phyloP scores from a whole-genome alignment of 208 protist genomes.

The Crithidia fasciculata region DNA sequence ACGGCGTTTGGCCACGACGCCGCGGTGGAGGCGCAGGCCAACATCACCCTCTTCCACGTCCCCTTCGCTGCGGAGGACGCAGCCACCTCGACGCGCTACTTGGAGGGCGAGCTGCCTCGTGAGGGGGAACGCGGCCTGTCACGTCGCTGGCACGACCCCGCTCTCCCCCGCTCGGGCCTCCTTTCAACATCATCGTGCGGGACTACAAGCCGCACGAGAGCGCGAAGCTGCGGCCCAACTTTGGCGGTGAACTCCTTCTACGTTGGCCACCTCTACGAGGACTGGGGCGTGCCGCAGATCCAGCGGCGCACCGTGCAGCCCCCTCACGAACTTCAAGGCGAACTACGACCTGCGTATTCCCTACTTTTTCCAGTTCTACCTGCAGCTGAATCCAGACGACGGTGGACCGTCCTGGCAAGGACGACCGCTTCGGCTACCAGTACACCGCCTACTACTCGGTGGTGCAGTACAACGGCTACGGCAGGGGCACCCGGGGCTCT shows the following conservation, averaged over 20 bases:
- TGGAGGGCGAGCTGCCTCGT: slow-evolving; percentile 9
- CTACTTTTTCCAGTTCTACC: slow-evolving; percentile 39
- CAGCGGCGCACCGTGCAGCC: slow-evolving; percentile 24
- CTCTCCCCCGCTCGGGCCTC: slow-evolving; percentile 15
- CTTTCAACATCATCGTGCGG: slow-evolving; percentile 32
- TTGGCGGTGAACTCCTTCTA: slow-evolving; percentile 21
- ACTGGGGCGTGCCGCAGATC: slow-evolving; percentile 35
- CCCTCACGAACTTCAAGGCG: slow-evolving; percentile 5
- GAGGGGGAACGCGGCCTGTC: slow-evolving; percentile 31
- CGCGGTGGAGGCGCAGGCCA: not conserved
- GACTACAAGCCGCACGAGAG: slow-evolving; percentile 17
- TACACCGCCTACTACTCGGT: slow-evolving; percentile 34
- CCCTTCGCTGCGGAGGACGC: slow-evolving; percentile 11
- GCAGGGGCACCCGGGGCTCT: slow-evolving; percentile 24
- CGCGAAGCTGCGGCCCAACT: slow-evolving; percentile 20
- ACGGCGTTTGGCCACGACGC: slow-evolving; percentile 1
- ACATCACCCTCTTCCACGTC: slow-evolving; percentile 20
- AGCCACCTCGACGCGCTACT: slow-evolving; percentile 3
- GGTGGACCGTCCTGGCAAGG: slow-evolving; percentile 20
- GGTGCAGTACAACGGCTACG: slow-evolving; percentile 19
- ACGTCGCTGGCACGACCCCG: slow-evolving; percentile 25
- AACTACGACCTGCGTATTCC: not conserved
- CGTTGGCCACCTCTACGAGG: slow-evolving; percentile 21
- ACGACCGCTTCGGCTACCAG: slow-evolving; percentile 24
- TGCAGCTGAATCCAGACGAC: slow-evolving; percentile 39